Conservation (phyloP, 2,329 filamentous ascomycete genomes). For the Calonectria pseudoturangicola region DNA sequence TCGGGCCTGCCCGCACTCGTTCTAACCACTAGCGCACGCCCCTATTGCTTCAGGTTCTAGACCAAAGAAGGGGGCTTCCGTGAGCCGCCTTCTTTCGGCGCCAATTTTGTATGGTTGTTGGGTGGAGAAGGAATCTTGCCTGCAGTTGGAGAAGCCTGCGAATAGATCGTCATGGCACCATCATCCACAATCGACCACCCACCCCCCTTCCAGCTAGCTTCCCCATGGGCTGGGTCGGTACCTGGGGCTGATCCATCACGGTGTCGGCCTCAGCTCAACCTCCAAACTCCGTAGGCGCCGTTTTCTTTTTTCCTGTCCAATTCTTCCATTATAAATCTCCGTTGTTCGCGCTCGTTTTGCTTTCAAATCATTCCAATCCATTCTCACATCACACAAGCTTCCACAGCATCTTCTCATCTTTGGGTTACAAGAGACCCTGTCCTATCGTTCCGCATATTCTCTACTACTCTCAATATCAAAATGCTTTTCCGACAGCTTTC, state of each 20-base stretch:
- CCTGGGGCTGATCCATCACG: not conserved
- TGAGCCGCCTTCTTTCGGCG: not conserved
- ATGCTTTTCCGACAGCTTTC: constrained; percentile 22
- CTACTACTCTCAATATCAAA: not conserved
- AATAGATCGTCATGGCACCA: constrained; percentile 10
- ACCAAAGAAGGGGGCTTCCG: constrained; percentile 1
- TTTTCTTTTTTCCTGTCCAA: not conserved
- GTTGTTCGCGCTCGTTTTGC: not conserved
- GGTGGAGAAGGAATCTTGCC: constrained; percentile 8
- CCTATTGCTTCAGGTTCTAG: constrained; percentile 21
- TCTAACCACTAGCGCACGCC: not conserved
- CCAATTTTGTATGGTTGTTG: not conserved
- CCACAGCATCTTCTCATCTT: not conserved
- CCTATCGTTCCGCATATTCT: not conserved
- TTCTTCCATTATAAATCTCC: not conserved
- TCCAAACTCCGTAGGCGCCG: not conserved
- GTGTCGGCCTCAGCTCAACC: not conserved
- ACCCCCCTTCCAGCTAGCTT: not conserved
- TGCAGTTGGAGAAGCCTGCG: not conserved
- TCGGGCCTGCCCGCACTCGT: not conserved
- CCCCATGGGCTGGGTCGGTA: not conserved
- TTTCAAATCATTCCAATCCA: not conserved
- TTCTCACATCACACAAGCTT: constrained; percentile 10
- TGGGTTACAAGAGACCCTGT: constrained; percentile 1
- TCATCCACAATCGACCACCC: not conserved